Base-by-base conservation (phyloP, 805 yeast species). In the Kodamaea kaohsiungensis region DNA sequence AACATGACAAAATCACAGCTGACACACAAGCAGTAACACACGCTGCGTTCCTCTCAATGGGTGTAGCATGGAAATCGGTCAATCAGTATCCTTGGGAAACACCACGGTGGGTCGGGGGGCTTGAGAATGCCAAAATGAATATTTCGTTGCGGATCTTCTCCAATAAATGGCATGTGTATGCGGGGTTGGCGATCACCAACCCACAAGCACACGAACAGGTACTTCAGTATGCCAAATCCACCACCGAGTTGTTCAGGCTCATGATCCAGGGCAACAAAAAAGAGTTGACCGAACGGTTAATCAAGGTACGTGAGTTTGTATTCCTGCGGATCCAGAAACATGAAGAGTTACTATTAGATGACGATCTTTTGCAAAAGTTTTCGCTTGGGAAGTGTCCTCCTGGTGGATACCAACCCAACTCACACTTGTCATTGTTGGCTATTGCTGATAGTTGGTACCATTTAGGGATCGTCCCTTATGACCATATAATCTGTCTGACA, bases 21-120 rank as follows among this genome's bases (percentile, higher is more conserved):
- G 99, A 95, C 68, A 95, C 98, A 1, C 99, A 95, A 69, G 98
- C 98, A 0, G 97, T 93, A 15, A 95, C 99, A 0, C 99, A 95
- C 67, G 98, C 98, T 10, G 98, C 98, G 0, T 95, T 95, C 65
- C 75, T 95, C 55, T 87, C 96, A 53, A 95, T 95, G 99, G 99
- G 99, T 4, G 84, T 86, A 7, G 98, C 98, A 6, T 95, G 99
- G 99, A 87, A 82, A 60, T 82, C 85, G 47, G 77, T 81, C 57
- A 81, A 86, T 64, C 87, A 88, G 66, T 95, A 91, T 66, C 99
- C 99, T 0, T 95, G 99, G 99, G 87, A 85, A 58, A 80, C 85
- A 2, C 82, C 87, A 0, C 83, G 87, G 65, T 91, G 97, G 93
- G 73, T 84, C 22, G 98, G 98, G 12, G 98, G 99, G 1, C 77